Evolutionary conservation across 306 rosid genomes (phyloP).

Genomic region (Styphnolobium japonicum): DNA sequence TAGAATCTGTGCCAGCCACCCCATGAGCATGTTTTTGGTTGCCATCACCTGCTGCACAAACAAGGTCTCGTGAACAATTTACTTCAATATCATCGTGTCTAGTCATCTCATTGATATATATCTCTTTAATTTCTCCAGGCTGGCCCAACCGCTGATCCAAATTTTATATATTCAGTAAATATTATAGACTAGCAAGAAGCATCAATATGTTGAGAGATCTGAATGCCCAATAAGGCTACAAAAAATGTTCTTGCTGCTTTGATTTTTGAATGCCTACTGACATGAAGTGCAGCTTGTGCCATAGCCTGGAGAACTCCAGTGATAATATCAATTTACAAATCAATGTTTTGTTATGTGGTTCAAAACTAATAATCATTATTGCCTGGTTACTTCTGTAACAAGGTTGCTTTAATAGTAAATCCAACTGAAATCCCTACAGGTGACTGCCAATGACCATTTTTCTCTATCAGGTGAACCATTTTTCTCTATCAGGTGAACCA

Average conservation of each 20-base stretch:
- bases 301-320: neutral
- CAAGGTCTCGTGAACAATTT: neutral
- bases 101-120: neutral
- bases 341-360: neutral
- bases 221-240: no score
- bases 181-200: neutral
- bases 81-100: neutral
- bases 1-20: neutral
- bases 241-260: neutral
- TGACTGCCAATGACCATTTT: neutral
- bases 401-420: neutral
- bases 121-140: neutral
- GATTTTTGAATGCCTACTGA: neutral
- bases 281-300: neutral
- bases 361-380: neutral
- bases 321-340: neutral
- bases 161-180: neutral
- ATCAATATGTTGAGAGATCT: neutral
- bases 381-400: neutral
- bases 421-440: neutral
- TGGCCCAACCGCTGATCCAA: neutral
- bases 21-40: neutral
- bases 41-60: neutral
- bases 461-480: no score
- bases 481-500: neutral